Conservation (phyloP, 768 basidiomycete species). For the Kwoniella sp. region DNA sequence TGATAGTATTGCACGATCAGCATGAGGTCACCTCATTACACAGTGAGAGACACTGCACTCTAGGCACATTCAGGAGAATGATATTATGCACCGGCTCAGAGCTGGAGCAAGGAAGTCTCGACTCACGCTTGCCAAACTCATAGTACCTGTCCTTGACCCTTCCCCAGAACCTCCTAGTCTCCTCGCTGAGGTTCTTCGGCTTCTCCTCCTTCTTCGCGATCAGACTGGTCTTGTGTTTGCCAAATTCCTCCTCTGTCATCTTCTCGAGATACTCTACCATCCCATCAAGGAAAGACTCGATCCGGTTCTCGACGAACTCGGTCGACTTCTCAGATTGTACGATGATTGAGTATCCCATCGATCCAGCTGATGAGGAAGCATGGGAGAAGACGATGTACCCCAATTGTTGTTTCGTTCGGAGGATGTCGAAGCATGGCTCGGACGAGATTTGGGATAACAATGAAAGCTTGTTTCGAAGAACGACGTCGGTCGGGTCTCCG, state of each 20-base stretch:
- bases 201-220: constrained; percentile 81
- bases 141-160: constrained; percentile 77
- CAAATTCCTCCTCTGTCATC: constrained; percentile 74
- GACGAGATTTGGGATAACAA: constrained; percentile 79
- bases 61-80: constrained; percentile 2
- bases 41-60: background rate
- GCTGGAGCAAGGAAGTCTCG: constrained; percentile 34
- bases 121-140: constrained; percentile 84
- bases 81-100: background rate
- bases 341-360: constrained; percentile 76
- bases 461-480: constrained; percentile 67
- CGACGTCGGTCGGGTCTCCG: constrained; percentile 69
- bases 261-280: constrained; percentile 70
- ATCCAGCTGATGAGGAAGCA: constrained; percentile 65
- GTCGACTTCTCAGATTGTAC: constrained; percentile 86
- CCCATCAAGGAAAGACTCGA: constrained; percentile 80
- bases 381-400: constrained; percentile 77
- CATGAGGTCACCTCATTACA: too few relatives aligned
- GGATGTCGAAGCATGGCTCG: constrained; percentile 88
- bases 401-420: constrained; percentile 92
- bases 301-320: constrained; percentile 77
- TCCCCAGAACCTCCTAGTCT: constrained; percentile 66
- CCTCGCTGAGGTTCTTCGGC: constrained; percentile 84
- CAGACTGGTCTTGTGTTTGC: constrained; percentile 74
- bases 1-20: background rate